Base-by-base conservation (phyloP, 2,329 filamentous ascomycete species). In the Aureobasidium melanogenum region DNA sequence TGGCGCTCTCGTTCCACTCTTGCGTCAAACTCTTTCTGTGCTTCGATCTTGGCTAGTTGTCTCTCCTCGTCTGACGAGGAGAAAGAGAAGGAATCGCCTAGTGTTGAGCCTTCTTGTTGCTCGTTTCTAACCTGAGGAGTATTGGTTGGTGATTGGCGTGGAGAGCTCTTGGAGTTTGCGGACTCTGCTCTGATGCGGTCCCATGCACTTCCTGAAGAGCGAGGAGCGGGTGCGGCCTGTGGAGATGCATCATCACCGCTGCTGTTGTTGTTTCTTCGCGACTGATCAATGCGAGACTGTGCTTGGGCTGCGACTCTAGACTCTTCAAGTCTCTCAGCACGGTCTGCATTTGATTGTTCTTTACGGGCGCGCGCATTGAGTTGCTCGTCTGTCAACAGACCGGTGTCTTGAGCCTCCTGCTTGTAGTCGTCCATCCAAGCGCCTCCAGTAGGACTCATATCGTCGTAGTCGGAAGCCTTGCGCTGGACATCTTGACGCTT, bases 11-110 rank as follows among this genome's bases (percentile, higher is more conserved):
- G 72, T 64, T 82, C 80, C 5, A 82, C 64, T 46, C 76, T 69
- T 19, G 74, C 73, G 65, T 82, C 78, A 64, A 82, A 82, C 28
- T 80, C 77, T 58, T 70, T 74, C 67, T 82, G 79, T 28, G 78
- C 78, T 63, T 79, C 74, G 43, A 71, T 66, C 62, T 73, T 76
- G 14, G 77, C 77, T 30, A 71, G 66, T 48, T 74, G 72, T 26
- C 73, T 71, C 39, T 80, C 77, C 60, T 77, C 75, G 6, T 77
- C 75, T 1, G 69, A 70, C 1, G 69, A 69, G 0, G 73, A 74
- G 66, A 80, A 80, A 14, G 72, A 71, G 58, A 78, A 81, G 38
- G 72, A 73, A 59, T 80, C 78, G 2, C 73, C 73, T 5, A 68
- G 60, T 1, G 72, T 73, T 15, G 74, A 72, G 0, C 66, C 68